Evolutionary conservation across 2,329 filamentous ascomycete genomes (phyloP).

Genomic region (Diaporthe sp.): DNA sequence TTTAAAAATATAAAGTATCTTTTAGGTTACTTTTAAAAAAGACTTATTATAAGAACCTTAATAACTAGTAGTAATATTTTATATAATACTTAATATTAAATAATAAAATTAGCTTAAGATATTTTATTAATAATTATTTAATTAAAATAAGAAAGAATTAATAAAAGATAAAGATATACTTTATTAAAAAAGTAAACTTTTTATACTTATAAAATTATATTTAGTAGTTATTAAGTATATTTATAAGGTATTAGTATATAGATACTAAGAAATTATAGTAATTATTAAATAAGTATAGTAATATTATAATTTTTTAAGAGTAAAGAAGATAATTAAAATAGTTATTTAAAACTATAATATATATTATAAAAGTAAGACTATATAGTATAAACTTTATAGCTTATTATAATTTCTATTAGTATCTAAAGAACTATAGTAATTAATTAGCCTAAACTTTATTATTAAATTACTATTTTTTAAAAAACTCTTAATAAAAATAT

Average conservation of each 20-base stretch:
- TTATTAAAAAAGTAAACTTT: not conserved
- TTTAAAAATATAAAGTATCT: too few relatives aligned
- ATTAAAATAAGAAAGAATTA: not conserved
- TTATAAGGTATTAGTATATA: conserved; percentile 1
- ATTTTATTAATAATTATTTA: not conserved
- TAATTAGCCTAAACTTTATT: too few relatives aligned
- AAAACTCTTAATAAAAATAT: not conserved
- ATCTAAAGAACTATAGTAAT: not conserved
- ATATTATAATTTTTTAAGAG: conserved; percentile 3
- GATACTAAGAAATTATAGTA: conserved; percentile 10
- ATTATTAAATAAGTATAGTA: not conserved
- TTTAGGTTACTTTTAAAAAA: too few relatives aligned
- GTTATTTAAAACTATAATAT: not conserved
- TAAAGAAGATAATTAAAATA: not conserved
- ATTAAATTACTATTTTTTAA: not conserved
- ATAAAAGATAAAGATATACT: not conserved
- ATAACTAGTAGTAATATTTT: too few relatives aligned
- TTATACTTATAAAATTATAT: not conserved
- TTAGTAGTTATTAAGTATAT: not conserved
- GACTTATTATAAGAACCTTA: too few relatives aligned
- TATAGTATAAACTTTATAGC: not conserved
- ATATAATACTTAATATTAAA: too few relatives aligned
- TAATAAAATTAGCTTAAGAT: not conserved
- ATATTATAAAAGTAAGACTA: not conserved
- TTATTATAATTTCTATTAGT: not conserved